Evolutionary conservation across 805 yeast genomes (phyloP).

Genomic region (Candida stauntonica): DNA sequence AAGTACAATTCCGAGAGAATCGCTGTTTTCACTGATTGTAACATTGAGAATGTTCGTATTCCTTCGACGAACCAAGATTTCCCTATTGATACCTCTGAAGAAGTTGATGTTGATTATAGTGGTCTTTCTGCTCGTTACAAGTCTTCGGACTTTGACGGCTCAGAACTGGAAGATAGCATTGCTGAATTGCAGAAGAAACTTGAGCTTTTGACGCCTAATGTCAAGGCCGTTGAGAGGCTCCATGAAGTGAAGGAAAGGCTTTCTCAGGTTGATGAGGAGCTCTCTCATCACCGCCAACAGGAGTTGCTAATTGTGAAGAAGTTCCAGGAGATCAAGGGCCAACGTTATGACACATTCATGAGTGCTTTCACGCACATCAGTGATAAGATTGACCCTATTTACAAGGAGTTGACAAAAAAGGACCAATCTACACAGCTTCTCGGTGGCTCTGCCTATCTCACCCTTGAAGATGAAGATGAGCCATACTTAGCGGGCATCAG

Average conservation of each 20-base stretch:
- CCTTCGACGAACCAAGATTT: conserved; percentile 27
- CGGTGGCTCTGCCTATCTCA: conserved; percentile 92
- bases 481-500: conserved; percentile 81
- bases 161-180: conserved; percentile 37
- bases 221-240: conserved; percentile 73
- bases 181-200: conserved; percentile 31
- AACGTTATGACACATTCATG: conserved; percentile 61
- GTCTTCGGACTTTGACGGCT: conserved; percentile 19
- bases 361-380: conserved; percentile 76
- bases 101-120: conserved; percentile 52
- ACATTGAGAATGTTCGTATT: conserved; percentile 63
- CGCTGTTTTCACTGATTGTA: conserved; percentile 63
- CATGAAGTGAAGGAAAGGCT: conserved; percentile 61
- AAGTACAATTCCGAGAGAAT: conserved; percentile 51
- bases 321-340: conserved; percentile 55
- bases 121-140: conserved; percentile 42
- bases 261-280: conserved; percentile 59
- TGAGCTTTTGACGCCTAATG: conserved; percentile 62
- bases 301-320: conserved; percentile 52
- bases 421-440: conserved; percentile 51
- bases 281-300: conserved; percentile 51
- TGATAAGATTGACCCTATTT: conserved; percentile 64
- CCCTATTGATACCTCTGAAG: conserved; percentile 50
- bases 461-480: conserved; percentile 84
- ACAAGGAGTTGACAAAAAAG: conserved; percentile 75